phyloP scores from a whole-genome alignment of 164 flowering plant species.

The Cinnamomum chago region DNA sequence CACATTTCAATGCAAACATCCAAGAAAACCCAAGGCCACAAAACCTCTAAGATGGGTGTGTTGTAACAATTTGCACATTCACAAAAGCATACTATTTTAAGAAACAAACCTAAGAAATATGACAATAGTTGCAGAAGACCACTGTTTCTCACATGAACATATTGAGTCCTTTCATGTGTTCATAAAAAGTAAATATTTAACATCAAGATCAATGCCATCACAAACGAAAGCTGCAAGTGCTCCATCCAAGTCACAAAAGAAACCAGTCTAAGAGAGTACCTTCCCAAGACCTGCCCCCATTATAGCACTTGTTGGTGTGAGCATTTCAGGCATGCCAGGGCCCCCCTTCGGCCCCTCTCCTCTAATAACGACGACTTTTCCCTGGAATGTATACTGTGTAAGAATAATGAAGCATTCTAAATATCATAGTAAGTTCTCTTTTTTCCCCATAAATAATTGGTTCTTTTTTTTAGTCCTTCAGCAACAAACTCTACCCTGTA shows the following conservation, averaged over 20 bases:
- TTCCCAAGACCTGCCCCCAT: constrained; percentile 99
- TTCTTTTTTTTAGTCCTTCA: neutral
- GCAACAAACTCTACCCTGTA: neutral
- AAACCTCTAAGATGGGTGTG: too few relatives aligned
- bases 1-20: too few relatives aligned
- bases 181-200: neutral
- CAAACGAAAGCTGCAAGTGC: neutral
- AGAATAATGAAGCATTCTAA: neutral
- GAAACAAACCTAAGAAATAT: too few relatives aligned
- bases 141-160: too few relatives aligned
- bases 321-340: constrained; percentile 99
- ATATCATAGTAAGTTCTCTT: neutral
- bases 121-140: too few relatives aligned
- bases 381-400: constrained; percentile 39
- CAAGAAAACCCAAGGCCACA: too few relatives aligned
- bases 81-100: too few relatives aligned
- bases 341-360: constrained; percentile 99
- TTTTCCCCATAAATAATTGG: too few relatives aligned
- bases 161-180: too few relatives aligned
- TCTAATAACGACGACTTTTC: constrained; percentile 87
- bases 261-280: constrained; percentile 40
- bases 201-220: neutral
- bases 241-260: neutral
- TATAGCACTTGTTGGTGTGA: constrained; percentile 98
- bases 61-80: too few relatives aligned